phyloP scores from a whole-genome alignment of 2,329 filamentous ascomycete species.

The Sporothrix mexicana region DNA sequence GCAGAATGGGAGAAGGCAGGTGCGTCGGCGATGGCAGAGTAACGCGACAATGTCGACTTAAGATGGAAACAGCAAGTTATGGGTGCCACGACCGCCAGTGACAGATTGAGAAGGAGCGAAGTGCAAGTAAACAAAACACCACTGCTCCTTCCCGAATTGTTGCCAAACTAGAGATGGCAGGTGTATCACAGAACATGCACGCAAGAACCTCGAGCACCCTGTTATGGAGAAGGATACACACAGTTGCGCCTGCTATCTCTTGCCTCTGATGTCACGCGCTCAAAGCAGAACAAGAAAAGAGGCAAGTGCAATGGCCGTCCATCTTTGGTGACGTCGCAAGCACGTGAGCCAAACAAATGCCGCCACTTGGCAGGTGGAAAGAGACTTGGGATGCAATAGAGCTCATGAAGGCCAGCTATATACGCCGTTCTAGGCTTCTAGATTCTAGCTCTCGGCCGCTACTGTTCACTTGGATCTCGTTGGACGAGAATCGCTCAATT shows the following conservation, averaged over 20 bases:
- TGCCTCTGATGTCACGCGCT: background rate
- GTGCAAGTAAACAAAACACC: background rate
- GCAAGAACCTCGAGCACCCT: background rate
- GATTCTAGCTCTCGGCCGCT: too few relatives aligned
- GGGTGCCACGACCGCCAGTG: background rate
- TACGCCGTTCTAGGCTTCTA: too few relatives aligned
- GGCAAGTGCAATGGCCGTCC: too few relatives aligned
- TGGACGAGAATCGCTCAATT: too few relatives aligned
- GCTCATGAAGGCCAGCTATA: too few relatives aligned
- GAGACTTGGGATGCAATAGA: too few relatives aligned
- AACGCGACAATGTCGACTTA: background rate
- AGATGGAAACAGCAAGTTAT: background rate
- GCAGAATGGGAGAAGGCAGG: background rate
- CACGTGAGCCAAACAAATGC: slow-evolving; percentile 17
- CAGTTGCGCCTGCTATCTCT: background rate
- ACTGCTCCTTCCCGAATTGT: slow-evolving; percentile 14
- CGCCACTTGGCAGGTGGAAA: slow-evolving; percentile 7
- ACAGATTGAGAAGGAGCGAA: slow-evolving; percentile 18
- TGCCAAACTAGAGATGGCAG: background rate
- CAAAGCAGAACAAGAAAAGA: background rate
- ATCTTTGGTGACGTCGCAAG: background rate
- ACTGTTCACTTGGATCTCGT: too few relatives aligned
- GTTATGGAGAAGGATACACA: too few relatives aligned
- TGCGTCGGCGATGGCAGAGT: background rate
- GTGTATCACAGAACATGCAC: background rate